Evolutionary conservation across 257 asterid genomes (phyloP).

Genomic region (Vinca minor): DNA sequence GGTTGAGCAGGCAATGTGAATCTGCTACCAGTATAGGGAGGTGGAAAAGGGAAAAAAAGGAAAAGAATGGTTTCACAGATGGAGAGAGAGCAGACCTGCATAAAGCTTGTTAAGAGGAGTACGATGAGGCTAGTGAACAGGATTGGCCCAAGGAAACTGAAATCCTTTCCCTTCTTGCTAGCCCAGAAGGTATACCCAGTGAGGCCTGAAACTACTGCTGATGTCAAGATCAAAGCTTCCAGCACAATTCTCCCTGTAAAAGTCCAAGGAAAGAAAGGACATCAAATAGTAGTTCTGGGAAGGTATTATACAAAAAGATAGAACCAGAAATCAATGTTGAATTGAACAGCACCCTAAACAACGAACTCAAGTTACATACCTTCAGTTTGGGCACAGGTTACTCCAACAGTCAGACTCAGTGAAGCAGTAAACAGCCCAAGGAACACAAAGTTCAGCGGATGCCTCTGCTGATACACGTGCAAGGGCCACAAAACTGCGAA

Average conservation of each 20-base stretch:
- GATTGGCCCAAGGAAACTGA: constrained; percentile 88
- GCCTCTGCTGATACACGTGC: constrained; percentile 78
- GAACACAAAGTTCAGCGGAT: constrained; percentile 83
- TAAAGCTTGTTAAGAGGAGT: constrained; percentile 68
- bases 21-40: not conserved
- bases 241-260: constrained; percentile 78
- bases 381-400: constrained; percentile 90
- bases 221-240: constrained; percentile 85
- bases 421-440: constrained; percentile 88
- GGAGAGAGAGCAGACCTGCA: constrained; percentile 48
- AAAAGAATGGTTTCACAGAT: no score
- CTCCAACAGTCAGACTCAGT: constrained; percentile 81
- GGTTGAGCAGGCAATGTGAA: no score
- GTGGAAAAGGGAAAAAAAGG: no score
- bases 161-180: constrained; percentile 92
- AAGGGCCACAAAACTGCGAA: constrained; percentile 81
- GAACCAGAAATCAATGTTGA: constrained; percentile 3
- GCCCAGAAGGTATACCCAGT: constrained; percentile 99
- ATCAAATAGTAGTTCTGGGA: not conserved
- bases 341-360: constrained; percentile 2
- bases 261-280: not conserved
- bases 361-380: constrained; percentile 40
- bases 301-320: not conserved
- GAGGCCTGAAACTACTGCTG: constrained; percentile 79
- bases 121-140: constrained; percentile 84